These are phyloP conservation scores for Pyricularia sp. DNA, from an alignment of 2,329 filamentous ascomycete species.

Conservation along the genomic window DNA sequence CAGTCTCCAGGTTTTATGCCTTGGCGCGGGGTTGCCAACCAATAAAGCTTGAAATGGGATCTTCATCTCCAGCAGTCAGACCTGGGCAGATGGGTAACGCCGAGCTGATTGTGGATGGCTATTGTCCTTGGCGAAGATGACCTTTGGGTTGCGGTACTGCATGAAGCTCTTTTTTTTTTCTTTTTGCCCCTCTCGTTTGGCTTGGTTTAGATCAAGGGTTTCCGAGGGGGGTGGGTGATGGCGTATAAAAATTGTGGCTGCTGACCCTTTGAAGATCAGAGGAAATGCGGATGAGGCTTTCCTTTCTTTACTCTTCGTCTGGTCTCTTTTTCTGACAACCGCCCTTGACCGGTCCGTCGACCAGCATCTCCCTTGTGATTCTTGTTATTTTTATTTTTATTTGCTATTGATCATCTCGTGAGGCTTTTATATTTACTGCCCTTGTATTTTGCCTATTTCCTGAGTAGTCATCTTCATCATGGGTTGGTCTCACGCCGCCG, in stretches of 20 bases:
- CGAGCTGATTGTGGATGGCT: neutral
- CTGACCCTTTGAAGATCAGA: neutral
- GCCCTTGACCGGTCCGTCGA: neutral
- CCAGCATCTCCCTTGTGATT: neutral
- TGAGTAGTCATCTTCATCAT: neutral
- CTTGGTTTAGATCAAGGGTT: neutral
- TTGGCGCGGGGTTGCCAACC: neutral
- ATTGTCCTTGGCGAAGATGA: neutral
- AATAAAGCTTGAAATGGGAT: neutral
- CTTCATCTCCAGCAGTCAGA: neutral
- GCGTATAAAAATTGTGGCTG: neutral
- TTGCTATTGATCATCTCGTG: neutral
- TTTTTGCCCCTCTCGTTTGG: neutral
- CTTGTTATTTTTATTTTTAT: too few relatives aligned
- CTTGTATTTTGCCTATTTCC: neutral
- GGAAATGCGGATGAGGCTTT: neutral
- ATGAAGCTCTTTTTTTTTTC: neutral
- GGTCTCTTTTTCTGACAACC: neutral
- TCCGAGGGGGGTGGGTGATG: neutral
- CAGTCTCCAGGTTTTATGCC: neutral
- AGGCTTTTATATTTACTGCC: neutral
- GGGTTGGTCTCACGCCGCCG: slow-evolving; percentile 1
- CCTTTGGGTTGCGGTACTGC: neutral
- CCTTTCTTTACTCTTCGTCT: neutral
- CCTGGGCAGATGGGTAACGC: neutral